Evolutionary conservation across 768 basidiomycete genomes (phyloP).

Genomic region (Cantharellus cinnabarinus): DNA sequence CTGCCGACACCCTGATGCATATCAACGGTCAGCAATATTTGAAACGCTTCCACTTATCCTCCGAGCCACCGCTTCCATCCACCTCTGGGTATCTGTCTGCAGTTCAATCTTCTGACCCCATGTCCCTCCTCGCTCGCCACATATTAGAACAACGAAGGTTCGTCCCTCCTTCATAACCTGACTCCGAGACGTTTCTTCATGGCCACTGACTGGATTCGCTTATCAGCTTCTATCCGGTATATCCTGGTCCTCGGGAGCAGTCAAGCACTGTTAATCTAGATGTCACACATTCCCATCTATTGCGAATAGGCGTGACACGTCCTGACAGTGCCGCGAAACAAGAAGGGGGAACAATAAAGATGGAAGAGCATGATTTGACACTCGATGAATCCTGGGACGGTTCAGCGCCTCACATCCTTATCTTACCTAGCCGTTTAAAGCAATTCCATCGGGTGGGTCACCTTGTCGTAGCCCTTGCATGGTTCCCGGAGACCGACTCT

Average conservation of each 20-base stretch:
- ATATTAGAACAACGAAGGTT: constrained; percentile 77
- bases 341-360: constrained; percentile 16
- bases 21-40: constrained; percentile 66
- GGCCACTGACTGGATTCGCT: background rate
- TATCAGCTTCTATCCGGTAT: constrained; percentile 80
- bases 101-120: constrained; percentile 29
- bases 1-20: constrained; percentile 78
- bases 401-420: constrained; percentile 59
- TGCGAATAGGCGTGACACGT: constrained; percentile 19
- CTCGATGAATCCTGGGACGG: background rate
- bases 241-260: constrained; percentile 61
- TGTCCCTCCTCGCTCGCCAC: constrained; percentile 62
- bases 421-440: constrained; percentile 74
- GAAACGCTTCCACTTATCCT: constrained; percentile 29
- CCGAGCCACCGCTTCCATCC: constrained; percentile 24
- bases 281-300: constrained; percentile 47
- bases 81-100: background rate
- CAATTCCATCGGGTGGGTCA: constrained; percentile 63
- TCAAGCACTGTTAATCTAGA: constrained; percentile 76
- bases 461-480: background rate
- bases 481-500: background rate
- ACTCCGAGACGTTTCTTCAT: background rate
- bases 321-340: background rate
- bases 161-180: constrained; percentile 4
- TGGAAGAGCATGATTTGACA: constrained; percentile 5